Percentiles rank a stretch among this genome's conserved stretches.
Evolutionary conservation across 2,329 filamentous ascomycete species (phyloP).

Genomic region (Cephalotrichum gorgonifer): DNA sequence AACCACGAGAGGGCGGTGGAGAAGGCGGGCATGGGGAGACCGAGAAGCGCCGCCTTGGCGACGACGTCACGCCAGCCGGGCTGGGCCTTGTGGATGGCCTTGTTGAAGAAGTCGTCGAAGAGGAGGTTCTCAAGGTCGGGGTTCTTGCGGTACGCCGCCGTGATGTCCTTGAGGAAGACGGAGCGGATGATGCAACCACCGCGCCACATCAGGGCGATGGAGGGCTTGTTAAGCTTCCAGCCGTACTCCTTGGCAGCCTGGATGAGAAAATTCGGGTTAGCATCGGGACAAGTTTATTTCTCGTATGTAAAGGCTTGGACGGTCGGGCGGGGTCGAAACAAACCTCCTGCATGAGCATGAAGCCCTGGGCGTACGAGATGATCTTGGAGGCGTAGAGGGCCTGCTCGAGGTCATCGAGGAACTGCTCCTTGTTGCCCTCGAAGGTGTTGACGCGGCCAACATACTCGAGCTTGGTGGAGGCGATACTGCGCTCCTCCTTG

Average conservation of each 20-base stretch:
- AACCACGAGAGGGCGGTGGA: slow-evolving; percentile 96
- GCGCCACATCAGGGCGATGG: slow-evolving; percentile 99
- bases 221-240: slow-evolving; percentile 99
- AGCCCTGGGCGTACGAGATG: slow-evolving; percentile 98
- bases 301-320: background rate
- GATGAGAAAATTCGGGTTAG: slow-evolving; percentile 1
- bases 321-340: slow-evolving; percentile 25
- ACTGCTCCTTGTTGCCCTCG: slow-evolving; percentile 81
- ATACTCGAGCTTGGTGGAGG: slow-evolving; percentile 64
- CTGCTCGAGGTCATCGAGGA: slow-evolving; percentile 96
- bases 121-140: slow-evolving; percentile 95
- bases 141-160: slow-evolving; percentile 87
- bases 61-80: slow-evolving; percentile 85
- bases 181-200: slow-evolving; percentile 99
- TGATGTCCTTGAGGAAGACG: slow-evolving; percentile 99
- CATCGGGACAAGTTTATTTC: background rate
- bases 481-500: slow-evolving; percentile 84
- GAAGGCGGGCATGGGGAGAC: slow-evolving; percentile 94
- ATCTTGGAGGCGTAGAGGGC: slow-evolving; percentile 99
- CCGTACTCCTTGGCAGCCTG: slow-evolving; percentile 89
- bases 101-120: slow-evolving; percentile 99
- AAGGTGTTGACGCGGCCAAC: slow-evolving; percentile 67
- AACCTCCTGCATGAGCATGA: slow-evolving; percentile 99
- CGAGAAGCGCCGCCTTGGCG: slow-evolving; percentile 82
- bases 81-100: slow-evolving; percentile 95